Evolutionary conservation across 1,284 basidiomycete genomes (phyloP).

Genomic region (Puccinia sorghi): DNA sequence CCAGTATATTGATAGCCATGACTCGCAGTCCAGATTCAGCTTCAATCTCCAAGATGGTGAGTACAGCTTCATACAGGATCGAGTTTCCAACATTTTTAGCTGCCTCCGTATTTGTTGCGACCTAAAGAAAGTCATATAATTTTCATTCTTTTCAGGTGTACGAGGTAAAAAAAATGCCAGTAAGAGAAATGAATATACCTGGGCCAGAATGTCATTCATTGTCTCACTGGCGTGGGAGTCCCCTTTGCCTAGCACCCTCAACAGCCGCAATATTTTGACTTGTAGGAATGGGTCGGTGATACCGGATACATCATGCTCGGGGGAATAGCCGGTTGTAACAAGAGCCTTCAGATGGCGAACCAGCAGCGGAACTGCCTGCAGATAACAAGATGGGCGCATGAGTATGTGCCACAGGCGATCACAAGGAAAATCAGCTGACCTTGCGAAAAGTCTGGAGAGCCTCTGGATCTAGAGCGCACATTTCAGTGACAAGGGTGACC

Average conservation of each 20-base stretch:
- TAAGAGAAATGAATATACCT: constrained; percentile 62
- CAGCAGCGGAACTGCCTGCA: constrained; percentile 82
- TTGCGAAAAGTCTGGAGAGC: constrained; percentile 84
- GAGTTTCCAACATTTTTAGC: constrained; percentile 98
- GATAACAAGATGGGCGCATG: constrained; percentile 5
- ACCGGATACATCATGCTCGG: constrained; percentile 98
- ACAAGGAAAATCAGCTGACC: constrained; percentile 61
- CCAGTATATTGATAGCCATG: constrained; percentile 99
- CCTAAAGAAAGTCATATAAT: constrained; percentile 63
- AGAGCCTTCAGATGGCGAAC: constrained; percentile 94
- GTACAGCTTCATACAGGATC: constrained; percentile 95
- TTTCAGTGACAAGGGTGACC: constrained; percentile 91
- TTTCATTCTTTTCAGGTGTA: neutral
- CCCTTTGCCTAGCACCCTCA: constrained; percentile 82
- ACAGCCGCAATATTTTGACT: constrained; percentile 91
- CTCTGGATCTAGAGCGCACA: constrained; percentile 76
- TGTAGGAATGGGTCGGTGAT: constrained; percentile 99
- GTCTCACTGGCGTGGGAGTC: constrained; percentile 85
- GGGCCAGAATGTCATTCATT: constrained; percentile 98
- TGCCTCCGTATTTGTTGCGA: constrained; percentile 97
- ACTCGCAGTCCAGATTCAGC: constrained; percentile 92
- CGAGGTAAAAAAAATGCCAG: neutral
- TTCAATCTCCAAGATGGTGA: constrained; percentile 97
- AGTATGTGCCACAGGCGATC: constrained; percentile 1
- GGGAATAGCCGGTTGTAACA: constrained; percentile 94